Evolutionary conservation across 1,284 basidiomycete species (phyloP), one percentile per base, ranked within the genome.

Genomic region (Chondrostereum purpureum): DNA sequence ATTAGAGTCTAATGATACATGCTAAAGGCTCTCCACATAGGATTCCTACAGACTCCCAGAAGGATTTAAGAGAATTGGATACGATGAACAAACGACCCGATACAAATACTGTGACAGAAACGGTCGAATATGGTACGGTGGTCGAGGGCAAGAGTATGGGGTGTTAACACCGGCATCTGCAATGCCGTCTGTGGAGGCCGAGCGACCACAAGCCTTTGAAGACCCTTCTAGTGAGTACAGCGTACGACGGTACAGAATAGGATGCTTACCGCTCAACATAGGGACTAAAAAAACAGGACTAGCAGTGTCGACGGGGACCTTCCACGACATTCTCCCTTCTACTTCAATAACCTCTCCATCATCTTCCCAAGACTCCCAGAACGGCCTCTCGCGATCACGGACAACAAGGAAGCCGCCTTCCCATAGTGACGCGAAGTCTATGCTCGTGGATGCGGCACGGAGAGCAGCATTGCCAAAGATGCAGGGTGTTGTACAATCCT

Each of bases 31-130:
- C 20, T 24, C 39, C 21, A 23, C 3, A 3, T 41, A 41, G 39
- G 39, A 41, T 14, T 41, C 39, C 10, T 38, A 21, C 21, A 18
- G 39, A 18, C 22, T 41, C 11, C 39, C 39, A 13, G 39, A 41
- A 24, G 39, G 39, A 3, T 41, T 41, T 17, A 18, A 21, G 10
- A 21, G 39, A n/a, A 41, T 41, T 8, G 39, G 39, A 10, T 41
- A 41, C 22, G 39, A 41, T 17, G 22, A 16, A 8, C 17, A 41
- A 13, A 41, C 37, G 2, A 14, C 14, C 12, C 19, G 14, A 39
- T 14, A 17, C 37, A 39, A 4, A 2, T 4, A 3, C n/a, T 41
- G 21, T 22, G 5, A 41, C 13, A 11, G 3, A n/a, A 13, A 5
- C 17, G 39, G 39, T 23, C 13, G 18, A 10, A 22, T 41, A 10